Base-by-base conservation (phyloP, 2,329 filamentous ascomycete species). In the Neocatenulostroma microsporum region DNA sequence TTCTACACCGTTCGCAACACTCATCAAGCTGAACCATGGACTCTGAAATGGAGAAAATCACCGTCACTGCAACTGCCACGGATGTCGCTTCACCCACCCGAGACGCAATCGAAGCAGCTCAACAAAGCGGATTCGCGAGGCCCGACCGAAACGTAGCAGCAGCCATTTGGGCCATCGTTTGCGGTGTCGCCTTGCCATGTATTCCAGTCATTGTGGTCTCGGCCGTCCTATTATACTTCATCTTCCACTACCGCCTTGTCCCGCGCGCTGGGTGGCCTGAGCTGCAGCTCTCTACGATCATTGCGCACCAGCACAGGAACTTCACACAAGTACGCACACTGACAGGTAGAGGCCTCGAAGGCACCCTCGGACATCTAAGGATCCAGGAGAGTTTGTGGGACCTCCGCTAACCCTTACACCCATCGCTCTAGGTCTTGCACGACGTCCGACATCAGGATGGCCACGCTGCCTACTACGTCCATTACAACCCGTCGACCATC, bases 401-500 rank as follows among this genome's bases (percentile, higher is more conserved):
- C n/a, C n/a, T n/a, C n/a, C n/a, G n/a, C n/a, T n/a, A n/a, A n/a
- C n/a, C n/a, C n/a, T n/a, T n/a, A n/a, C n/a, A n/a, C n/a, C n/a
- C n/a, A n/a, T n/a, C n/a, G n/a, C n/a, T 33, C 21, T 15, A 21
- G 5, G 14, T 15, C 30, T 3, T 33, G 23, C 21, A 21, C 8
- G 3, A 13, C 9, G 9, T 33, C 20, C 18, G 11, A 33, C 1
- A 21, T 7, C 10, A 24, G 2, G 30, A 21, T n/a, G 30, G 30
- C 5, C 9, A 12, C 6, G 11, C 30, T 13, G 20, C 30, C 2
- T 34, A 34, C 21, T 14, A n/a, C 4, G 30, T 34, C 3, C 9
- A 21, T 13, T 34, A n/a, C 14, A 18, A 34, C n/a, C 30, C 36
- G 8, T 35, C 30, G 10, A 39, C 36, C 15, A 39, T 35, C 21